Evolutionary conservation across 352 stramenopile genomes (phyloP), one percentile per base, ranked within the genome.

Genomic region (Globisporangium uncinulatum): DNA sequence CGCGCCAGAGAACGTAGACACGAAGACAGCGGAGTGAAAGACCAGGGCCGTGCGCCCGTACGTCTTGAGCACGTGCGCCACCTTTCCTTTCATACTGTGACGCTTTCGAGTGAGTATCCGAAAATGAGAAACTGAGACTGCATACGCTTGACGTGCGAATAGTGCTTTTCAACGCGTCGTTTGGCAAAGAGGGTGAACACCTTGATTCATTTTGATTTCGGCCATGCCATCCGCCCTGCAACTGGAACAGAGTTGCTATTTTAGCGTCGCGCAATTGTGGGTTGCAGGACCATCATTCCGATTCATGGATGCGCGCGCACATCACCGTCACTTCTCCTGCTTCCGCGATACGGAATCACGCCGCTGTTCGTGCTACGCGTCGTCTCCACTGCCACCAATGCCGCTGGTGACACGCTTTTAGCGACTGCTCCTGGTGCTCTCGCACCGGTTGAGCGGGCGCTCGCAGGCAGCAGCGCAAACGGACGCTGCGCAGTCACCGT

Each of bases 31-130:
- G 20, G 94, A 85, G 54, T 97, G 67, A 51, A 97, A 88, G 81
- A 98, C 88, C 42, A 98, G 69, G 32, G 89, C 70, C 54, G 98
- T 84, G 70, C 98, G 97, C 13, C 96, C 85, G 78, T 99, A 98
- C 62, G 97, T 92, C 66, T 95, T 78, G 21, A 90, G 71, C 60
- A 95, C 84, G 57, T 95, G 71, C 67, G 92, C 76, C 15, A 89
- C 54, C 32, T 73, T 75, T 51, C 51, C 73, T 58, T 69, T 90
- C 86, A 78, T 96, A 6, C 34, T 39, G 5, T 2, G 1, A 39
- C 34, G 6, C 8, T 39, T 39, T 39, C 34, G 34, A 39, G 34
- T 39, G 34, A 13, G 34, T 13, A 39, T 39, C 34, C 7, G 34
- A 29, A 37, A 53, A 29, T 53, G 43, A 34, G 49, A 45, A 2